Evolutionary conservation across 108 stramenopile genomes (phyloP), one percentile per base, ranked within the genome.

Genomic region (Nitzschia inconspicua): DNA sequence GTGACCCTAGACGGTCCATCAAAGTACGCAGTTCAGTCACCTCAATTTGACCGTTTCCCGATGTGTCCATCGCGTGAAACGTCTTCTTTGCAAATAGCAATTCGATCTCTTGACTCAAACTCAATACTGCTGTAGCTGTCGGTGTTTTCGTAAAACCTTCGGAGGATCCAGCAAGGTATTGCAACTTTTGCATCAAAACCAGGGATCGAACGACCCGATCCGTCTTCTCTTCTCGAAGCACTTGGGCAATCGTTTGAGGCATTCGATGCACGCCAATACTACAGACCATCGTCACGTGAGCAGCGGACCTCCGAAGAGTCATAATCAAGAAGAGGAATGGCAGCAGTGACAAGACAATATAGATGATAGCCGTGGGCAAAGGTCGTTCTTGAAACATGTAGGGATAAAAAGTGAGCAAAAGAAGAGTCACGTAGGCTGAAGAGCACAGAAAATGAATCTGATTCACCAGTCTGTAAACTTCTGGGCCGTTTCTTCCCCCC

Each of bases 221-320:
- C 9, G 67, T 71, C 59, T 82, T 82, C 0, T 73, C 66, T 14
- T 75, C 73, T 16, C 70, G 61, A n/a, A 82, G 24, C 4, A 82
- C 80, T 14, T 74, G 19, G 30, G 52, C 35, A 18, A 82, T 57
- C 4, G 60, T 42, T 4, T 76, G 55, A 14, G 69, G 69, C 35
- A 36, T 60, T 1, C 65, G 57, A 26, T 66, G 40, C 3, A 47
- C 60, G 2, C 75, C 75, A n/a, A 76, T 41, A 26, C 47, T 39
- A 11, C 48, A 56, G 8, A 35, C 68, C 46, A 63, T 61, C 11
- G 69, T 19, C 47, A 70, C 26, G 41, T 24, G 40, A 3, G 75
- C 64, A 9, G 55, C 69, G 4, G 41, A 8, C 4, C 10, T 26
- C 10, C 66, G 61, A 20, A 44, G 18, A 39, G 68, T 72, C n/a